phyloP scores from a whole-genome alignment of 768 basidiomycete genomes.

The Rhodotorula kratochvilovae region DNA sequence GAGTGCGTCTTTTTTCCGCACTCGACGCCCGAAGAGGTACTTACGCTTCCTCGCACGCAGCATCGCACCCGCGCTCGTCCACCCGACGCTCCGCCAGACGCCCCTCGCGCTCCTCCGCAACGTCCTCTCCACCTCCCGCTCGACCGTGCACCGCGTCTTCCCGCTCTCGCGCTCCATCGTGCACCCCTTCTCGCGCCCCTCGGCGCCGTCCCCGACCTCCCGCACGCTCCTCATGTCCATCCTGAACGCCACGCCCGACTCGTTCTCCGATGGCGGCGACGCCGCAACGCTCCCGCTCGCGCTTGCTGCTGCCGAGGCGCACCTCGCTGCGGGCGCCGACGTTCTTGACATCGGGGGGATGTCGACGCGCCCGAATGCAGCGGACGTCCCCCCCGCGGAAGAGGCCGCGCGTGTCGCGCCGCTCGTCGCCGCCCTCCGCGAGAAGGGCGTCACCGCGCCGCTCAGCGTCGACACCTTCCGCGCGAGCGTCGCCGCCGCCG shows the following conservation, averaged over 20 bases:
- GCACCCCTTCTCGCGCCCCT: constrained; percentile 34
- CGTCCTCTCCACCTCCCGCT: constrained; percentile 25
- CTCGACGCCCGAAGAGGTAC: background rate
- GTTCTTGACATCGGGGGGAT: constrained; percentile 92
- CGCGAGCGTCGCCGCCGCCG: constrained; percentile 67
- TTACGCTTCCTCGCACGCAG: constrained; percentile 51
- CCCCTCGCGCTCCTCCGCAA: constrained; percentile 48
- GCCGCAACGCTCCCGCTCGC: constrained; percentile 50
- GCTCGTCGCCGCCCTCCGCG: constrained; percentile 57
- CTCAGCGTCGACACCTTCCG: constrained; percentile 83
- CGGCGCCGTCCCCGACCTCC: constrained; percentile 36
- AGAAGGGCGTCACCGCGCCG: constrained; percentile 49
- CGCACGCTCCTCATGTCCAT: constrained; percentile 76
- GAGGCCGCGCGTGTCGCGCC: constrained; percentile 72
- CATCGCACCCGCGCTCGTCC: constrained; percentile 69
- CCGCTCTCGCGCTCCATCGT: constrained; percentile 57
- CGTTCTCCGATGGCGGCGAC: constrained; percentile 79
- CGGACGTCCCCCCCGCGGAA: constrained; percentile 61
- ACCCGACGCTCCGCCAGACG: constrained; percentile 58
- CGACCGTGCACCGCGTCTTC: constrained; percentile 66
- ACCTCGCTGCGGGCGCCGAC: constrained; percentile 56
- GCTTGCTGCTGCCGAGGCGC: constrained; percentile 41
- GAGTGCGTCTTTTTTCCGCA: constrained; percentile 60
- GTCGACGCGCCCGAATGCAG: constrained; percentile 79
- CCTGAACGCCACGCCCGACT: constrained; percentile 89